A percentile compares a stretch with the other conserved stretches of the same genome.
phyloP scores from a whole-genome alignment of 495 filamentous ascomycete species.

The Penicillium alfredii region DNA sequence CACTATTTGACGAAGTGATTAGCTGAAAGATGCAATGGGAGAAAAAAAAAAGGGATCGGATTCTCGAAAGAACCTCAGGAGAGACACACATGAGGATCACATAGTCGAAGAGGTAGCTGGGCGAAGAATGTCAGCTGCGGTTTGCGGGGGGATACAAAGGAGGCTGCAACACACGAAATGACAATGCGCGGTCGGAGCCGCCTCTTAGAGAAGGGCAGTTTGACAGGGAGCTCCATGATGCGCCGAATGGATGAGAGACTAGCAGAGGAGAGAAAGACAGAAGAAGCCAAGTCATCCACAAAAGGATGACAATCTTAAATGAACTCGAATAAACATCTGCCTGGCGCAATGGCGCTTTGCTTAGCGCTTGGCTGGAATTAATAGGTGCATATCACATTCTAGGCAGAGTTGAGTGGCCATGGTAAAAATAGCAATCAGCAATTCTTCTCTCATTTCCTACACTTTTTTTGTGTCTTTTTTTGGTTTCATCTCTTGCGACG shows the following conservation, averaged over 20 bases:
- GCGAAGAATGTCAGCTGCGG: conserved; percentile 4
- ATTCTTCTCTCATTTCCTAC: too few species aligned
- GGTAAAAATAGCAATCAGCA: too few species aligned
- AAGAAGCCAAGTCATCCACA: too few species aligned
- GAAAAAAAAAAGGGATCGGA: too few species aligned
- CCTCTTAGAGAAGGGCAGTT: conserved; percentile 50
- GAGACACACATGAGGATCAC: conserved; percentile 53
- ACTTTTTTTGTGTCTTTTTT: background rate
- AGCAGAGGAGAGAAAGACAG: background rate
- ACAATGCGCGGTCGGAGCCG: conserved; percentile 44
- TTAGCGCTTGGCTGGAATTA: too few species aligned
- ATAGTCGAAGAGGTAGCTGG: conserved; percentile 64
- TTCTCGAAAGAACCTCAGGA: too few species aligned
- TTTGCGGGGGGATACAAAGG: conserved; percentile 3
- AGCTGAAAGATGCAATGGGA: conserved; percentile 24
- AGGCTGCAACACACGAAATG: conserved; percentile 42
- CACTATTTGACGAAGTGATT: conserved; percentile 37
- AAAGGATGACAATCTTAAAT: too few species aligned
- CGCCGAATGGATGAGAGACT: background rate
- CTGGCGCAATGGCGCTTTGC: too few species aligned
- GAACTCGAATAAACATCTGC: too few species aligned
- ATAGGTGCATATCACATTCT: too few species aligned
- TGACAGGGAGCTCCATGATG: conserved; percentile 36
- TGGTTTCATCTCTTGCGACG: background rate
- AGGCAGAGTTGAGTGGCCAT: too few species aligned